Conservation (phyloP, 2,329 filamentous ascomycete species). For the Aspergillus sp. region DNA sequence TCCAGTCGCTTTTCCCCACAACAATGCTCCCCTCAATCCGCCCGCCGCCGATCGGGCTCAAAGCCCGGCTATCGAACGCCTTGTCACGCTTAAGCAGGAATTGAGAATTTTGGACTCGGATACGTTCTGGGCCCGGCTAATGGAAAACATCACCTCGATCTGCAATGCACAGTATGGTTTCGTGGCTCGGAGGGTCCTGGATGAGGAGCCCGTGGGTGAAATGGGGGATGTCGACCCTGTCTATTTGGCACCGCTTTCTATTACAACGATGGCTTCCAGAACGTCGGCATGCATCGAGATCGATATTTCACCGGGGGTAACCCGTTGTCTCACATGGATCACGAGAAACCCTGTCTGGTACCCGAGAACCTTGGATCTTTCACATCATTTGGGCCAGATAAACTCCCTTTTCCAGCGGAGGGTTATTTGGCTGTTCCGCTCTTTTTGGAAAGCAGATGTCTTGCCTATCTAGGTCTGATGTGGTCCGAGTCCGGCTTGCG, state of each 20-base stretch:
- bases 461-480: slow-evolving; percentile 68
- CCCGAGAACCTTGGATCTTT: slow-evolving; percentile 58
- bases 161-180: slow-evolving; percentile 64
- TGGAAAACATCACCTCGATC: slow-evolving; percentile 60
- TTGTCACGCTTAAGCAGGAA: slow-evolving; percentile 55
- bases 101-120: slow-evolving; percentile 51
- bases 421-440: slow-evolving; percentile 64
- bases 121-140: slow-evolving; percentile 60
- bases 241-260: slow-evolving; percentile 64
- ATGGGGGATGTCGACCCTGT: slow-evolving; percentile 59
- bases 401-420: slow-evolving; percentile 57
- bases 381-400: slow-evolving; percentile 55
- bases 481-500: slow-evolving; percentile 61
- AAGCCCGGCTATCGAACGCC: slow-evolving; percentile 56
- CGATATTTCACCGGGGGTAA: slow-evolving; percentile 62
- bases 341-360: slow-evolving; percentile 67
- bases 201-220: slow-evolving; percentile 57
- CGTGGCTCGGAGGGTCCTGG: slow-evolving; percentile 59
- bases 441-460: slow-evolving; percentile 60
- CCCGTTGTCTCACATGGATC: slow-evolving; percentile 64
- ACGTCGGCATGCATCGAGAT: slow-evolving; percentile 52
- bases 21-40: slow-evolving; percentile 18
- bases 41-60: slow-evolving; percentile 43
- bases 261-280: slow-evolving; percentile 56
- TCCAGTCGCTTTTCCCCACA: slow-evolving; percentile 15